These are phyloP conservation scores for Calonectria fujianensis DNA, from an alignment of 2,329 filamentous ascomycete species.

Conservation along the genomic window DNA sequence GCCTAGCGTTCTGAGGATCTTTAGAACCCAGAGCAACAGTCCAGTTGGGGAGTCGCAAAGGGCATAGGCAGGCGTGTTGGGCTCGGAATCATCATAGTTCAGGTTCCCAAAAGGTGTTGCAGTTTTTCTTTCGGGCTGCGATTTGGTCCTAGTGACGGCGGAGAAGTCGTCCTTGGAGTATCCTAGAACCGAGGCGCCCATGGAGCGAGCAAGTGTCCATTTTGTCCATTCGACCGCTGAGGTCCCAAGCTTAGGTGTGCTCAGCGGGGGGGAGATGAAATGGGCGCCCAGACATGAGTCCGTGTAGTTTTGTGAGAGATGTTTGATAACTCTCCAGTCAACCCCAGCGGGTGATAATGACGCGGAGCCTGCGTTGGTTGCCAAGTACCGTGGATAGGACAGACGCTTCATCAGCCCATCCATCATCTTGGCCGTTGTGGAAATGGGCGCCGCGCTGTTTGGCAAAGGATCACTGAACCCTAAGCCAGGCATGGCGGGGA, in stretches of 20 bases:
- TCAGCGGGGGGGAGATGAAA: conserved; percentile 75
- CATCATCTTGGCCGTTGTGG: conserved; percentile 73
- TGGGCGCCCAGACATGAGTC: conserved; percentile 76
- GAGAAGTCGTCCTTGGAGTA: conserved; percentile 73
- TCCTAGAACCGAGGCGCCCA: conserved; percentile 71
- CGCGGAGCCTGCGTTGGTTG: conserved; percentile 71
- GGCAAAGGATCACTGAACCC: conserved; percentile 80
- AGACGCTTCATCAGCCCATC: conserved; percentile 76
- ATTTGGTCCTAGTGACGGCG: conserved; percentile 58
- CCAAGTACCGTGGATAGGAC: conserved; percentile 75
- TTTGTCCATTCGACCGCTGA: conserved; percentile 71
- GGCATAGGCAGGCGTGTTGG: conserved; percentile 75
- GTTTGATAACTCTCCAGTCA: conserved; percentile 70
- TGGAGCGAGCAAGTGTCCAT: conserved; percentile 72
- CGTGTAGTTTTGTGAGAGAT: conserved; percentile 68
- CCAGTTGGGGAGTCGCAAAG: conserved; percentile 78
- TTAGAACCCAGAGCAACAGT: conserved; percentile 72
- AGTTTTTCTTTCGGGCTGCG: conserved; percentile 39
- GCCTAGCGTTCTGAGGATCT: conserved; percentile 65
- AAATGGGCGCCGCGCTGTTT: conserved; percentile 68
- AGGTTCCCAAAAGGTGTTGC: conserved; percentile 56
- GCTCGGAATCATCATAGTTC: conserved; percentile 62
- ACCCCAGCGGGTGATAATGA: conserved; percentile 67
- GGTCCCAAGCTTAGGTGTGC: conserved; percentile 66
- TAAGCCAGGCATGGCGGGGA: conserved; percentile 79